Base-by-base conservation (phyloP, 768 basidiomycete genomes). In the Hypholoma fasciculare region DNA sequence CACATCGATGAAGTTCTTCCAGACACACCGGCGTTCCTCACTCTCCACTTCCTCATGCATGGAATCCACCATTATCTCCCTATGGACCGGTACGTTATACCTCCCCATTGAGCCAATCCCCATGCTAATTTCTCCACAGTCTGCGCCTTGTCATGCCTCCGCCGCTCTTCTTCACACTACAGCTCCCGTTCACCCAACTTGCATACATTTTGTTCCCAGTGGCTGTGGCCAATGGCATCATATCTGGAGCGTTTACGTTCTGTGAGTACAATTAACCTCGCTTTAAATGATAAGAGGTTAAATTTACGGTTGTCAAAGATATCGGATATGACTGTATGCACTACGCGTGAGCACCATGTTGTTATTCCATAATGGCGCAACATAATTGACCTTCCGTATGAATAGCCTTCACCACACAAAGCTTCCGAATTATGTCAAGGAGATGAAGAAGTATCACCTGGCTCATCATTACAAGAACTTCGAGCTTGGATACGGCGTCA, bases 401-500 rank as follows among this genome's bases (percentile, higher is more conserved):
- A 34, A 36, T 63, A 86, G 88, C 20, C 79, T 95, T 56, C 95
- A 96, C 70, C 94, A 97, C 75, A 89, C 91, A 2, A 85, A 79
- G 63, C 84, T 96, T 20, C 94, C 94, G 2, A 77, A 86, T 37
- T 97, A 98, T 75, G 71, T 98, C 75, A 82, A 81, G 57, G 89
- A 94, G 69, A 90, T 92, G 90, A 99, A 99, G 80, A 92, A 92
- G 70, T 98, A 98, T 69, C 97, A 99, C 67, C 83, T 99, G 61
- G 95, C 94, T 7, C 96, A 98, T 69, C 96, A 98, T 72, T 97
- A 96, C 80, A 97, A 97, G 76, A 96, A 97, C 78, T 96, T 94
- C 71, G 94, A 97, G 69, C 89, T 98, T 44, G 96, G 95, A 16
- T 98, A 96, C 69, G 96, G 96, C 34, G 96, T 98, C 11, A 98